A percentile compares a stretch with the other conserved stretches of the same genome.
Conservation (phyloP, 2,329 filamentous ascomycete species). For the Hypoxylon sp. region DNA sequence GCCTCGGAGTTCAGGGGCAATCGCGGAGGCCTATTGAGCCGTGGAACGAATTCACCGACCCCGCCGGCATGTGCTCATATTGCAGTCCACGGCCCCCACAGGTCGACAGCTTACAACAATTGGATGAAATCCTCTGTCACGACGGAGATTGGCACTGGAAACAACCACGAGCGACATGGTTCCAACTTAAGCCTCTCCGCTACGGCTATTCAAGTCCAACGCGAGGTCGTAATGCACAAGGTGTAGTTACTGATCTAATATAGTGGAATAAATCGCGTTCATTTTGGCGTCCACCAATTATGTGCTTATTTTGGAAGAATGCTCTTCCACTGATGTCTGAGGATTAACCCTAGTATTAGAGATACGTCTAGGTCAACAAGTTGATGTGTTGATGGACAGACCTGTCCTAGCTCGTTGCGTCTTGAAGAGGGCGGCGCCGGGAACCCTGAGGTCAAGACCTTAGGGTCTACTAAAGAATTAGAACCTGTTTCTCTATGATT, state of each 20-base stretch:
- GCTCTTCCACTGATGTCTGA: not conserved
- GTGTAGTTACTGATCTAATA: slow-evolving; percentile 15
- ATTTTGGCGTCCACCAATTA: too few relatives aligned
- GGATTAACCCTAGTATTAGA: not conserved
- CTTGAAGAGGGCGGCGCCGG: not conserved
- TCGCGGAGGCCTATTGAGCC: slow-evolving; percentile 24
- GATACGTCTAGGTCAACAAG: not conserved
- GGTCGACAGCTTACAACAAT: slow-evolving; percentile 16
- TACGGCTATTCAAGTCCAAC: slow-evolving; percentile 41
- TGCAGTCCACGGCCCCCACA: slow-evolving; percentile 5
- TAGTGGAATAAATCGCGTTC: not conserved
- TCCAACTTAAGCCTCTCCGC: slow-evolving; percentile 20
- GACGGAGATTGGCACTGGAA: slow-evolving; percentile 41
- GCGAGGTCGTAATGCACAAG: slow-evolving; percentile 40
- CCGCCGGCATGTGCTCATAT: slow-evolving; percentile 29
- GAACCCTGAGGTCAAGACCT: not conserved
- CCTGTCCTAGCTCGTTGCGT: not conserved
- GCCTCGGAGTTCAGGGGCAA: slow-evolving; percentile 11
- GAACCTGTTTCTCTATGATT: not conserved
- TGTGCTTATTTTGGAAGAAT: not conserved
- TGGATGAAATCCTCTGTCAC: slow-evolving; percentile 44
- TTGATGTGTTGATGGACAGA: not conserved
- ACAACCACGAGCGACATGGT: slow-evolving; percentile 4
- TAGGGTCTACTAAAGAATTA: not conserved
- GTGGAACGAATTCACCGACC: slow-evolving; percentile 16